These are phyloP conservation scores for Incumbomyces lentus DNA, from an alignment of 2,329 filamentous ascomycete genomes.

Conservation along the genomic window DNA sequence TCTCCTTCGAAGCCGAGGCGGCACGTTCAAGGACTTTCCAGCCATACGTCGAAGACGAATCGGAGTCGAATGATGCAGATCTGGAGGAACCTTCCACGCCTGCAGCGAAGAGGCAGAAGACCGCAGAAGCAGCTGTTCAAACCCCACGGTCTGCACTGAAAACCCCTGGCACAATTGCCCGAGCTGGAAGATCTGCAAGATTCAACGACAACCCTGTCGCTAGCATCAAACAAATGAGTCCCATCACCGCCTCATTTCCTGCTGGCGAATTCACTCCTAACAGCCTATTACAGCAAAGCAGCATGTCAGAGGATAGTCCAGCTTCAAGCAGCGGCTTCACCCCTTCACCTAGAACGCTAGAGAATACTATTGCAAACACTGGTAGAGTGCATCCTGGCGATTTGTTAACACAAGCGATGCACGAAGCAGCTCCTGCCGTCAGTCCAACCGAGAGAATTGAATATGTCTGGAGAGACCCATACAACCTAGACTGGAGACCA, in stretches of 20 bases:
- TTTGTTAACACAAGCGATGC: not conserved
- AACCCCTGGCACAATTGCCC: constrained; percentile 4
- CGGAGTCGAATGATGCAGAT: not conserved
- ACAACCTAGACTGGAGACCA: constrained; percentile 5
- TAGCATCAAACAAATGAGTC: constrained; percentile 3
- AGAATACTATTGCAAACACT: not conserved
- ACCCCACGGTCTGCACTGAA: constrained; percentile 7
- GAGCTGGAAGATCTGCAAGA: constrained; percentile 1
- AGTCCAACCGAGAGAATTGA: not conserved
- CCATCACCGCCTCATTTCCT: not conserved
- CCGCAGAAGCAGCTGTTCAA: not conserved
- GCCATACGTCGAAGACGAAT: constrained; percentile 2
- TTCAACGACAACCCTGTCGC: constrained; percentile 7
- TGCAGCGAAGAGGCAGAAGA: constrained; percentile 5
- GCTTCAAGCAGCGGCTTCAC: not conserved
- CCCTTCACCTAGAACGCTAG: not conserved
- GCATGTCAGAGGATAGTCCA: not conserved
- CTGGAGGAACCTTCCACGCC: constrained; percentile 1
- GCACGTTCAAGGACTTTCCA: not conserved
- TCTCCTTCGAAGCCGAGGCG: not conserved
- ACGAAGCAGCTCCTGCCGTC: not conserved
- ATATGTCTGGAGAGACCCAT: not conserved
- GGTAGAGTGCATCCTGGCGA: not conserved
- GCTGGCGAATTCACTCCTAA: constrained; percentile 4
- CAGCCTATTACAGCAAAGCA: not conserved